These are phyloP conservation scores for Delonix regia DNA, from an alignment of 306 rosid genomes.

Conservation along the genomic window DNA sequence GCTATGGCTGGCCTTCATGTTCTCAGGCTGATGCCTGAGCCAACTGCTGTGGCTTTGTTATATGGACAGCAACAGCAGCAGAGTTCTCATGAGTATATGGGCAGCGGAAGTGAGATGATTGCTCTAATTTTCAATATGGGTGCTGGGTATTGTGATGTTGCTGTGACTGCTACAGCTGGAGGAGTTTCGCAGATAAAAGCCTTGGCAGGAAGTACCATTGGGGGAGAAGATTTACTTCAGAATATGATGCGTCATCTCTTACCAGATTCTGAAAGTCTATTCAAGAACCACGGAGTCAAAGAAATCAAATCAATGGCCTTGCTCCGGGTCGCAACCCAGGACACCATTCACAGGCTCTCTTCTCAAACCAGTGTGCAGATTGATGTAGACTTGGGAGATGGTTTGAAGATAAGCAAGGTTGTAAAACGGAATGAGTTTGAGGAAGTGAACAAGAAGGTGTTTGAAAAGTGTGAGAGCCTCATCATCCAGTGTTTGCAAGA, in stretches of 20 bases:
- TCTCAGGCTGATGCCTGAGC: constrained; percentile 85
- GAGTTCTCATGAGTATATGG: constrained; percentile 50
- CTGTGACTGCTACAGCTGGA: constrained; percentile 73
- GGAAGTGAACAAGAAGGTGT: constrained; percentile 68
- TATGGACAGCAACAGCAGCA: constrained; percentile 78
- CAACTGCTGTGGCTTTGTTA: constrained; percentile 89
- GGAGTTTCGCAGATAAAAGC: constrained; percentile 87
- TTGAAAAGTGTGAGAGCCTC: constrained; percentile 69
- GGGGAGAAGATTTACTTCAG: constrained; percentile 96
- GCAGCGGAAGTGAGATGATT: constrained; percentile 71
- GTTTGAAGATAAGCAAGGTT: constrained; percentile 56
- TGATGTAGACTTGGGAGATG: constrained; percentile 72
- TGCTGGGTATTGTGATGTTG: constrained; percentile 89
- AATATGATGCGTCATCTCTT: constrained; percentile 70
- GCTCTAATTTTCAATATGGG: constrained; percentile 91
- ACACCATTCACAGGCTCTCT: constrained; percentile 82
- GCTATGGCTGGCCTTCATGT: constrained; percentile 89
- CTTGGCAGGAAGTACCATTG: constrained; percentile 77
- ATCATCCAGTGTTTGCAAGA: constrained; percentile 70
- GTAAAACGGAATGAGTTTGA: constrained; percentile 66
- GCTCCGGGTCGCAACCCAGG: constrained; percentile 78
- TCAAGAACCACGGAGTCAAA: constrained; percentile 49
- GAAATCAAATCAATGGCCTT: constrained; percentile 62
- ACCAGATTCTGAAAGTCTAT: constrained; percentile 59
- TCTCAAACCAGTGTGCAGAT: constrained; percentile 49